Evolutionary conservation across 495 filamentous ascomycete species (phyloP).

Genomic region (Hyaloscypha variabilis): DNA sequence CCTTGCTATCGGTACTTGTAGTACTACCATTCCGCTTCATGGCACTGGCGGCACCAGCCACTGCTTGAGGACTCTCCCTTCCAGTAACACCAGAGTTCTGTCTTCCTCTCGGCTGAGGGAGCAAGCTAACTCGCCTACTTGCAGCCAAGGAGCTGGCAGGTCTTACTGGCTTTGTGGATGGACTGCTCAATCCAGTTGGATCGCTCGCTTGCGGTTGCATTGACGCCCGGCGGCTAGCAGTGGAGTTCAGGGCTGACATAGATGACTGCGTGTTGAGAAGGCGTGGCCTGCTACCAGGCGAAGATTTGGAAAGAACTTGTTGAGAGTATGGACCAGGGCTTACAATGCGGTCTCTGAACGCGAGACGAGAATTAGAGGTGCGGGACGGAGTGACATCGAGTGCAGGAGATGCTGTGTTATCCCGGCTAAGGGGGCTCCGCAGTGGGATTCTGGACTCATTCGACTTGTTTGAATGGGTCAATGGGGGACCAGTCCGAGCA

Average conservation of each 20-base stretch:
- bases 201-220: conserved; percentile 38
- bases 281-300: conserved; percentile 27
- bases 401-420: conserved; percentile 40
- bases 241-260: conserved; percentile 36
- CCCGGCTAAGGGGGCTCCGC: conserved; percentile 47
- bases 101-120: conserved; percentile 48
- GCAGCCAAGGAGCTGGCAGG: conserved; percentile 51
- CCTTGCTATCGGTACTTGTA: conserved; percentile 24
- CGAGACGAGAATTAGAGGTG: conserved; percentile 39
- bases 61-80: conserved; percentile 31
- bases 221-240: conserved; percentile 46
- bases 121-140: conserved; percentile 49
- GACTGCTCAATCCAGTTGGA: conserved; percentile 28
- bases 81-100: conserved; percentile 30
- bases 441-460: conserved; percentile 44
- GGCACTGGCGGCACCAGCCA: conserved; percentile 30
- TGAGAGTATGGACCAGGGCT: conserved; percentile 42
- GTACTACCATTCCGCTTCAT: conserved; percentile 24
- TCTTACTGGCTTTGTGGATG: conserved; percentile 34
- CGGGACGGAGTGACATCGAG: conserved; percentile 38
- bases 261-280: conserved; percentile 33
- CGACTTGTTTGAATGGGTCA: conserved; percentile 36
- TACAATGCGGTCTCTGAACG: conserved; percentile 52
- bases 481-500: conserved; percentile 44
- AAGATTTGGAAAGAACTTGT: conserved; percentile 33